These are phyloP conservation scores for Blepharisma undulans DNA, from an alignment of 169 alveolate species.

Conservation along the genomic window DNA sequence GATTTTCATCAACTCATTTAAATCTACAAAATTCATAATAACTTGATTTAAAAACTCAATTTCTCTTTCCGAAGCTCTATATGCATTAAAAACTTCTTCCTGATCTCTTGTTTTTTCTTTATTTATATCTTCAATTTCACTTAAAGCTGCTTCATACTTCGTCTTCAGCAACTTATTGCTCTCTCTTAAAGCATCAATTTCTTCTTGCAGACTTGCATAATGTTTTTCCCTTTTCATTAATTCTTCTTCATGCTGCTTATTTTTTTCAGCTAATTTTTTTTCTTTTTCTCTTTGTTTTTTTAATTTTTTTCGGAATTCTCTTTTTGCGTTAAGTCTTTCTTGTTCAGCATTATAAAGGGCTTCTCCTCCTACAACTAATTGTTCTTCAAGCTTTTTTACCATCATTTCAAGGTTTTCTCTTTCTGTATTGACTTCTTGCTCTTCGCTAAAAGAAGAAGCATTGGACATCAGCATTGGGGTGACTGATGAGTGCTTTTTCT, in stretches of 20 bases:
- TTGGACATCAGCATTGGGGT: background rate
- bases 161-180: conserved; percentile 60
- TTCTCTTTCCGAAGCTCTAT: conserved; percentile 66
- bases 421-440: conserved; percentile 60
- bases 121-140: conserved; percentile 76
- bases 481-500: background rate
- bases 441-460: background rate
- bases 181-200: conserved; percentile 66
- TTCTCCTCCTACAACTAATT: conserved; percentile 29
- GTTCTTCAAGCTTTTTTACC: conserved; percentile 1
- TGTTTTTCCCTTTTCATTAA: conserved; percentile 47
- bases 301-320: background rate
- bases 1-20: background rate
- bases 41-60: conserved; percentile 1
- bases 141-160: conserved; percentile 63
- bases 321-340: background rate
- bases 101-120: conserved; percentile 77
- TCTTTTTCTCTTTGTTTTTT: conserved; percentile 19
- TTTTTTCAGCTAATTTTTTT: background rate
- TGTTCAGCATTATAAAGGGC: background rate
- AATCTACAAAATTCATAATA: background rate
- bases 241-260: conserved; percentile 58
- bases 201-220: conserved; percentile 67
- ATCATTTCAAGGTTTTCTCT: background rate
- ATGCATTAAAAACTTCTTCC: conserved; percentile 74